Base-by-base conservation (phyloP, 306 rosid species). In the Pyrus pyrifolia region DNA sequence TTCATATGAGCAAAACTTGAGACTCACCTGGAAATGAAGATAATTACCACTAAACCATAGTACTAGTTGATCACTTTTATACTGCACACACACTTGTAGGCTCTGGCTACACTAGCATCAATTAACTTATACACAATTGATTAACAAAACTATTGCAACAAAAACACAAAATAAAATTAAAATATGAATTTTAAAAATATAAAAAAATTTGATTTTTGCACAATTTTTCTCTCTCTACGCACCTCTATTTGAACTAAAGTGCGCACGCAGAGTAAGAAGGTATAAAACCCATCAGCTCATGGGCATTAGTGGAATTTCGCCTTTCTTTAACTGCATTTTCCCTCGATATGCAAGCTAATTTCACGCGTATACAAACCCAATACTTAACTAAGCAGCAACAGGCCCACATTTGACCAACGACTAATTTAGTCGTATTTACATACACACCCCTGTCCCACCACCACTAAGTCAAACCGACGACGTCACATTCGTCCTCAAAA, bases 371-470 rank as follows among this genome's bases (percentile, higher is more conserved):
- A 66, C 70, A 35, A 66, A 61, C 21, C 21, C 38, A 61, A 27
- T 23, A 55, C 42, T 31, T 30, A 31, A 31, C 22, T 5, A 63
- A 63, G 68, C 68, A 59, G 4, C 31, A 60, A 11, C 30, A 12
- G 65, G 13, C 30, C 65, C 51, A 55, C 66, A 51, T 76, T 76
- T 76, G 79, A 76, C 79, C 73, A 67, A 76, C 66, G 17, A 23
- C 73, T 6, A 4, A 11, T 10, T 42, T 4, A 33, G 55, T 49
- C 55, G 55, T 51, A 51, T 51, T 51, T 51, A 51, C 55, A 2
- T 5, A 17, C 55, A 17, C 55, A 51, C 55, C 55, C 21, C 53
- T 15, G 53, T 49, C 53, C 53, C 19, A 49, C 53, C 58, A 13
- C 14, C 42, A 1, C 14, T 67, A 19, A 66, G 49, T 49, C 62